Evolutionary conservation across 805 yeast genomes (phyloP), one percentile per base, ranked within the genome.

Genomic region (Kluyveromyces siamensis): DNA sequence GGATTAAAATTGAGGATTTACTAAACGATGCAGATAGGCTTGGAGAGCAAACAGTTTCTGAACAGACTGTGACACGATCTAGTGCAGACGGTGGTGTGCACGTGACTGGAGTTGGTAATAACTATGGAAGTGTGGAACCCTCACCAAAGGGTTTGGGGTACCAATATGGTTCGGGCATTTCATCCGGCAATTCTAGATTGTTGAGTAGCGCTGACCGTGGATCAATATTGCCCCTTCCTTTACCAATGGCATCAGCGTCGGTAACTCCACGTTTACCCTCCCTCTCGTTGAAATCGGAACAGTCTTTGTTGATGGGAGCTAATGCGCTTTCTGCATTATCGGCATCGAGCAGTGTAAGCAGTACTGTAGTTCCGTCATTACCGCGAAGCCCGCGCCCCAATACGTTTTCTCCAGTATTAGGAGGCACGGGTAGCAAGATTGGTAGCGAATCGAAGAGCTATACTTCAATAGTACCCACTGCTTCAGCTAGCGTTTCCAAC

Each of bases 1-100:
- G 45, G 27, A 43, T 43, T 21, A 43, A n/a, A 14, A 43, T 43
- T 8, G 39, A 43, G 16, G 45, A 43, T 43, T 33, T 43, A 38
- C 25, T 43, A 27, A 43, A 43, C 27, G 36, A 43, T 43, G 45
- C 18, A 10, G 40, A 37, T 37, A 13, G 35, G 35, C 2, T 30
- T 10, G 35, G 35, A 11, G 35, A 30, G 11, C 35, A 10, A 30
- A 30, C 11, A 10, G 14, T 30, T 5, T 13, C 35, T 11, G 35
- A 30, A 13, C 35, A 30, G 4, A 30, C 35, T 30, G 35, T 30
- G 14, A 10, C 14, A 11, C 35, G 35, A 13, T 13, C 35, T 10
- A 4, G 35, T 11, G 35, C 25, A 21, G 6, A 6, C 6, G 25
- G 8, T 30, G 8, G 35, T 30, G 35, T 7, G 35, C 35, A 30